A percentile compares a stretch with the other conserved stretches of the same genome.
These are phyloP conservation scores for Orychophragmus violaceus DNA, from an alignment of 345 rosid species.

Conservation along the genomic window DNA sequence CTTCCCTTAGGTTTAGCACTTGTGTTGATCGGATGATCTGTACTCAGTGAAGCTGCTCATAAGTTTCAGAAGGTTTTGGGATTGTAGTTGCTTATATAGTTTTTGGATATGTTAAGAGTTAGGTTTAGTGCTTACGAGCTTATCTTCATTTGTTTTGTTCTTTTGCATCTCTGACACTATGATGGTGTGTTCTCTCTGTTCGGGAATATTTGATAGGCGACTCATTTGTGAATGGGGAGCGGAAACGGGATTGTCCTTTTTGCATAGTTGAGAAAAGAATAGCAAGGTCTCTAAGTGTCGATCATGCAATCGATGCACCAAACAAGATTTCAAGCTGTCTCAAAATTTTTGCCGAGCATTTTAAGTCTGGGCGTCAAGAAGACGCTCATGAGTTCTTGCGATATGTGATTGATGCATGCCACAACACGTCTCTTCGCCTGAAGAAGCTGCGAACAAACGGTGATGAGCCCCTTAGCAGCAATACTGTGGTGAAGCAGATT, in stretches of 20 bases:
- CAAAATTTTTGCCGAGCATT: conserved; percentile 63
- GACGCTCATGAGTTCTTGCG: conserved; percentile 97
- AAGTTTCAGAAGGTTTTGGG: background rate
- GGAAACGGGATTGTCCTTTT: conserved; percentile 81
- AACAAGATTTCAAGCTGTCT: conserved; percentile 60
- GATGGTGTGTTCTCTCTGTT: too few relatives aligned
- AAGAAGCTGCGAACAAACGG: conserved; percentile 65
- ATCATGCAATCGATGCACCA: conserved; percentile 58
- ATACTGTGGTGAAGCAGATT: conserved; percentile 72
- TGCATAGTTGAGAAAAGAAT: conserved; percentile 81
- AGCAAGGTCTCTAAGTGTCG: conserved; percentile 63
- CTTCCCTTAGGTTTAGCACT: background rate
- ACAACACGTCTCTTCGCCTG: conserved; percentile 76
- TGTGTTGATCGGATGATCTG: background rate
- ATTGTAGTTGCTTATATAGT: background rate
- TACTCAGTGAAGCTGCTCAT: too few relatives aligned
- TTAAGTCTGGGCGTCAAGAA: conserved; percentile 78
- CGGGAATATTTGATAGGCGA: conserved; percentile 47
- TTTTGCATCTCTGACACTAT: too few relatives aligned
- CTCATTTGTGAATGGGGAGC: conserved; percentile 42
- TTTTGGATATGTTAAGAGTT: background rate
- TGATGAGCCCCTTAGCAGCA: conserved; percentile 28
- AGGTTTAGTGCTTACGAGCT: background rate
- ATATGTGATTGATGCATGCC: conserved; percentile 91
- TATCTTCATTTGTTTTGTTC: too few relatives aligned